Percentiles rank a stretch among this genome's conserved stretches.
phyloP scores from a whole-genome alignment of 805 yeast genomes.

The Monosporozyma servazzii region DNA sequence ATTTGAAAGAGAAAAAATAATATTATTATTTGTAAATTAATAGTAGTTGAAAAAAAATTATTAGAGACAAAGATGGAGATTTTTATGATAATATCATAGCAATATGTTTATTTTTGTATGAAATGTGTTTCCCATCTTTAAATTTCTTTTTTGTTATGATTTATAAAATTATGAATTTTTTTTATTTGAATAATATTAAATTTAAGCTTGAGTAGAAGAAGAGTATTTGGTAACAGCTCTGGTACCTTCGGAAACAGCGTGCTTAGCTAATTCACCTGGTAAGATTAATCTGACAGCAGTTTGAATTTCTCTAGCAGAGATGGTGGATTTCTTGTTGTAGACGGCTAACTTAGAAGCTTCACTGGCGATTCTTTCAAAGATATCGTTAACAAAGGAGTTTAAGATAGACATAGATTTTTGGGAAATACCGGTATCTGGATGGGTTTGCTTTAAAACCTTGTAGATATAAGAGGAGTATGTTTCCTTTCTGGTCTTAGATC shows the following conservation, averaged over 20 bases:
- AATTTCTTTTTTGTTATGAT: background rate
- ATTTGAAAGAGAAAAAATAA: slow-evolving; percentile 1
- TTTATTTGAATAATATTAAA: slow-evolving; percentile 2
- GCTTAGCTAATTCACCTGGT: slow-evolving; percentile 98
- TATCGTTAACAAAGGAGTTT: slow-evolving; percentile 97
- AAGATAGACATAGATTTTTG: slow-evolving; percentile 97
- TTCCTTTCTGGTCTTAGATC: slow-evolving; percentile 93
- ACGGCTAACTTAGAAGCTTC: slow-evolving; percentile 98
- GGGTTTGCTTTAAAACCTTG: slow-evolving; percentile 97
- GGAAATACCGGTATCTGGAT: slow-evolving; percentile 99
- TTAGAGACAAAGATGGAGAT: background rate
- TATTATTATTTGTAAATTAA: slow-evolving; percentile 1
- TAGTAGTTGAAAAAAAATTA: background rate
- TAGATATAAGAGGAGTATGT: slow-evolving; percentile 96
- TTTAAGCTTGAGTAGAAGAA: slow-evolving; percentile 43
- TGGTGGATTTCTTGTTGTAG: slow-evolving; percentile 96
- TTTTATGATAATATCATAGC: background rate
- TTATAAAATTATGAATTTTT: background rate
- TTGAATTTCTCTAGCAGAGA: slow-evolving; percentile 96
- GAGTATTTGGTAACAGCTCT: slow-evolving; percentile 97
- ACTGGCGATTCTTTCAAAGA: slow-evolving; percentile 94
- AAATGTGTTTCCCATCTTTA: background rate
- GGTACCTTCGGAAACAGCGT: slow-evolving; percentile 97
- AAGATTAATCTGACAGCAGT: slow-evolving; percentile 96
- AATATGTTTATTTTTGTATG: background rate